Evolutionary conservation across 768 basidiomycete species (phyloP).

Genomic region (Imleria badia): DNA sequence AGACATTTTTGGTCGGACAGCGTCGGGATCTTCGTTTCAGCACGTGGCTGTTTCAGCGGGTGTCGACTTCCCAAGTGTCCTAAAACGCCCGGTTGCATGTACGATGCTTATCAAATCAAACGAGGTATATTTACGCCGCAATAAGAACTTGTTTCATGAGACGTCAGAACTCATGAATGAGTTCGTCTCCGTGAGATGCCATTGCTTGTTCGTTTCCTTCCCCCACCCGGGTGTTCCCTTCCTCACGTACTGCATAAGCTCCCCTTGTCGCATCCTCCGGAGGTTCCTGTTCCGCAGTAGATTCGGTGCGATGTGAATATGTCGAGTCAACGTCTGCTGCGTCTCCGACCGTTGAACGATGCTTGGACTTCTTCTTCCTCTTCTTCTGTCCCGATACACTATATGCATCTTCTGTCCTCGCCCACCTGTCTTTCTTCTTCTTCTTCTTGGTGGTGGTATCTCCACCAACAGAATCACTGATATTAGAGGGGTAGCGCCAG

Average conservation of each 20-base stretch:
- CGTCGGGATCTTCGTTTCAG: too few relatives aligned
- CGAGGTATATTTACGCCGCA: constrained; percentile 7
- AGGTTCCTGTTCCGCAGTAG: constrained; percentile 43
- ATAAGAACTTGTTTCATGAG: neutral
- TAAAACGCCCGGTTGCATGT: too few relatives aligned
- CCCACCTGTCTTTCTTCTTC: constrained; percentile 85
- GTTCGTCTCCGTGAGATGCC: constrained; percentile 46
- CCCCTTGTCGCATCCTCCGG: constrained; percentile 76
- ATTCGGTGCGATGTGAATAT: constrained; percentile 34
- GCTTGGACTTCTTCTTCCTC: constrained; percentile 64
- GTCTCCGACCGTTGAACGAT: constrained; percentile 43
- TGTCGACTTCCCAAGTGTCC: too few relatives aligned
- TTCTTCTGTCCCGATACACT: constrained; percentile 46
- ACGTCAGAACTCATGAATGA: constrained; percentile 63
- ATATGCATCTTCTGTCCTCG: constrained; percentile 84
- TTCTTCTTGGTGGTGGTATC: constrained; percentile 53
- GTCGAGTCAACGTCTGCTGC: constrained; percentile 29
- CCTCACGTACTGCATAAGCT: constrained; percentile 46
- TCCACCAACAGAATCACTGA: constrained; percentile 54
- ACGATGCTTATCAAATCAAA: neutral
- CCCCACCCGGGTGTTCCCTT: constrained; percentile 6
- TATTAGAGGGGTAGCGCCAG: constrained; percentile 88
- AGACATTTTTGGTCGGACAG: too few relatives aligned
- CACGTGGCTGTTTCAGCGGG: too few relatives aligned
- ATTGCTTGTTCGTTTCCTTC: constrained; percentile 16